Percentiles rank a stretch among this genome's conserved stretches.
Conservation (phyloP, 108 stramenopile species). For the Aurantiochytrium sp. region DNA sequence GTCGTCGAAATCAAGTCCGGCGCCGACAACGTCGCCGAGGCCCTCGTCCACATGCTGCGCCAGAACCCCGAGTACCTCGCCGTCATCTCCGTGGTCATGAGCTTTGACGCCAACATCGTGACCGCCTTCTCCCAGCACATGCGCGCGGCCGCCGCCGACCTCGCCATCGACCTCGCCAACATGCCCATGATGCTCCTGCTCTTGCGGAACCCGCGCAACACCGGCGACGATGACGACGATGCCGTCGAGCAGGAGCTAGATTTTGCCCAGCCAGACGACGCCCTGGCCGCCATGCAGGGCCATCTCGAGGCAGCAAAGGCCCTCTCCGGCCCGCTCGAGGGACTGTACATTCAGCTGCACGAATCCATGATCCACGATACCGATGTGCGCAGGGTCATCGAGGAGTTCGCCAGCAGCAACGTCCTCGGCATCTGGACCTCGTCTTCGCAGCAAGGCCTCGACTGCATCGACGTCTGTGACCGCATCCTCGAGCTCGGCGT, state of each 20-base stretch:
- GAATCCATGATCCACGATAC: background rate
- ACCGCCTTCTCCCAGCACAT: background rate
- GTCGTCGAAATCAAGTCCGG: constrained; percentile 20
- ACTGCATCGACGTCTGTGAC: background rate
- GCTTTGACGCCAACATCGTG: background rate
- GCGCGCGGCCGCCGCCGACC: background rate
- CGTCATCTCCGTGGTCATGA: background rate
- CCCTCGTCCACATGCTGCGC: background rate
- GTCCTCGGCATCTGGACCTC: background rate
- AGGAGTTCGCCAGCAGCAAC: background rate
- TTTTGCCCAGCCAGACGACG: background rate
- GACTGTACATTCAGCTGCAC: constrained; percentile 7
- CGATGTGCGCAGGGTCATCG: background rate
- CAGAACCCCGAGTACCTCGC: background rate
- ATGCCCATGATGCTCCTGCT: background rate
- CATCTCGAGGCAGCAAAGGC: background rate
- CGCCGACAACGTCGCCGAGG: background rate
- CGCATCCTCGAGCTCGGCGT: background rate
- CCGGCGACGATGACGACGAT: background rate
- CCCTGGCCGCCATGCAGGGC: background rate
- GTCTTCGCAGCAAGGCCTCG: background rate
- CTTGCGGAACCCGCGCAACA: background rate
- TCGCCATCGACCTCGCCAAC: background rate
- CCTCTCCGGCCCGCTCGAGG: background rate
- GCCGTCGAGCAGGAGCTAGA: background rate